Evolutionary conservation across 257 asterid genomes (phyloP), one percentile per base, ranked within the genome.

Genomic region (Verbascum thapsus): DNA sequence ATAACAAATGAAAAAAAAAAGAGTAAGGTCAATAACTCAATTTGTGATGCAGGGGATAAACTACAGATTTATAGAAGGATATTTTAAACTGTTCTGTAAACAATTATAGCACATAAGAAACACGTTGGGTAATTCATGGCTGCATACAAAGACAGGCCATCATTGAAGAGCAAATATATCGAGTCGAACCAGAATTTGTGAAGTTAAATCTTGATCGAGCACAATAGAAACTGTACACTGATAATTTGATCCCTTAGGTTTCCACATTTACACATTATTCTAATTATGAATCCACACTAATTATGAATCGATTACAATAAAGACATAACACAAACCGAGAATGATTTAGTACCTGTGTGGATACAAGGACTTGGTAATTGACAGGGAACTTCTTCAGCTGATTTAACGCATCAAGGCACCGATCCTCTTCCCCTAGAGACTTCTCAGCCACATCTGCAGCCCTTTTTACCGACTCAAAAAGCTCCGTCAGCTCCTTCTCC

Each of bases 401-500:
- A 51, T 78, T 81, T 37, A 92, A 78, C 5, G 81, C 85, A 38
- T 92, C 91, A 8, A 92, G 64, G 68, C 95, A 86, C 13, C 79
- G 78, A 13, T 69, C 80, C 75, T 80, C 94, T 72, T 91, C 95
- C 39, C 67, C 88, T 1, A 86, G 76, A 2, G 87, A 79, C 3
- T 71, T 70, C 64, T 80, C 88, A 8, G 81, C 85, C 6, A 65
- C 81, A 66, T 87, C 96, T 1, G 96, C 97, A 23, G 97, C 91
- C 74, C 78, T 82, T 78, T 87, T 88, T 70, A 73, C 97, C 53
- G 74, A 70, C 77, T 92, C 96, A 10, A 81, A 92, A 49, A 89
- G 85, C 80, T 85, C 83, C 8, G 64, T 72, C 64, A 92, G 80
- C 71, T 92, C 99, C 79, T 83, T 89, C 83, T 92, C 96, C 97